Base-by-base conservation (phyloP, 495 filamentous ascomycete species). In the Chlorociboria aeruginascens region DNA sequence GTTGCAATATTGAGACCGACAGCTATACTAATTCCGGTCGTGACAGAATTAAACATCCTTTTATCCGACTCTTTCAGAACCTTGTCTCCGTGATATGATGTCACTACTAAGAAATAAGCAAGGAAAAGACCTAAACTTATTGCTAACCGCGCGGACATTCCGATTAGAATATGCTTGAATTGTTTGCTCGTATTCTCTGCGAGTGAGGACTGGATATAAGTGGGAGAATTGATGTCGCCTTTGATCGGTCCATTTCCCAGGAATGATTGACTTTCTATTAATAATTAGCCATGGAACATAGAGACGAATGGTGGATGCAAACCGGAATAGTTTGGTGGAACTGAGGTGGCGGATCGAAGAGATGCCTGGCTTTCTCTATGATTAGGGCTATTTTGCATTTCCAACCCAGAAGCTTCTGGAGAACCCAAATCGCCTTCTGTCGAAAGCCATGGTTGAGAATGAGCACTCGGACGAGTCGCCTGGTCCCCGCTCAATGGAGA, bases 1-100 rank as follows among this genome's bases (percentile, higher is more conserved):
- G 54, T 60, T 17, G 54, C 54, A 41, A 62, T 49, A 41, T 62
- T 62, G 13, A 62, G 33, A 49, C 57, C 54, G 11, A 62, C 33
- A 11, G 49, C 46, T 28, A 62, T 59, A 32, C 44, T 51, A n/a
- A 62, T 43, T 1, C 41, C 54, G 0, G 55, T 60, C 11, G 54
- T 62, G 13, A 55, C 32, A 12, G 57, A 43, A 37, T 62, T 60
- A 32, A 50, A 60, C 31, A 51, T 14, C 32, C 43, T 51, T 46
- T 60, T 62, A 17, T 43, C 13, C 0, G 4, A 38, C 42, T 59
- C 53, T 20, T 34, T 33, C 17, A 50, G 25, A 14, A 49, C 49
- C 8, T 33, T 44, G 29, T 51, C 45, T 1, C 43, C 17, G 14
- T 46, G 28, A 38, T 43, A 59, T 2, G 42, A 34, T 8, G 38